Conservation (phyloP, 1,139 yeast genomes). For the Debaryomyces sp. region DNA sequence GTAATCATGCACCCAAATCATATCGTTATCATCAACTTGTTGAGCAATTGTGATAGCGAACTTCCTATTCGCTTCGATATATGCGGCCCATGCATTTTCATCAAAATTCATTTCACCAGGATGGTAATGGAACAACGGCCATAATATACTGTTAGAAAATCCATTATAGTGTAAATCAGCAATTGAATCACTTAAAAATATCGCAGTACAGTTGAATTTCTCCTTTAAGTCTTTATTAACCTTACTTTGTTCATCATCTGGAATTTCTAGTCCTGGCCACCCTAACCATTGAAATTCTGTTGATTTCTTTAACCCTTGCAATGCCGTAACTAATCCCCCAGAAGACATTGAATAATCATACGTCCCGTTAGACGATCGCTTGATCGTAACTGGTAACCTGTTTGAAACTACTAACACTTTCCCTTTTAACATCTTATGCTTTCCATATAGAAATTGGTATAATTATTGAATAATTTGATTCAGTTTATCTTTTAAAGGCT, state of each 20-base stretch:
- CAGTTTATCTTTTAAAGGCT: background rate
- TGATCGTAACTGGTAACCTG: slow-evolving; percentile 91
- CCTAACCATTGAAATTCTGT: slow-evolving; percentile 97
- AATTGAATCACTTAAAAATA: slow-evolving; percentile 80
- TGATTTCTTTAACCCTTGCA: slow-evolving; percentile 85
- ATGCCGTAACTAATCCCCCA: slow-evolving; percentile 95
- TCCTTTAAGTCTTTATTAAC: slow-evolving; percentile 73
- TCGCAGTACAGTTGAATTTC: slow-evolving; percentile 88
- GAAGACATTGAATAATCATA: slow-evolving; percentile 86
- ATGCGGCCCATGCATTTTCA: slow-evolving; percentile 97
- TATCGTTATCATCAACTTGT: slow-evolving; percentile 78
- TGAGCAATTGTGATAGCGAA: slow-evolving; percentile 78
- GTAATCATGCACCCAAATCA: slow-evolving; percentile 98
- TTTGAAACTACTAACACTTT: slow-evolving; percentile 95
- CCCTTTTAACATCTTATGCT: slow-evolving; percentile 39
- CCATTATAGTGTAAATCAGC: slow-evolving; percentile 98
- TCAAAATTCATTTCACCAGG: slow-evolving; percentile 99
- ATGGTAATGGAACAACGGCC: slow-evolving; percentile 99
- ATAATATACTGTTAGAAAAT: slow-evolving; percentile 83
- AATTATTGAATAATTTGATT: background rate
- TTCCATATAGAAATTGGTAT: background rate
- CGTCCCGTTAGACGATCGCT: slow-evolving; percentile 59
- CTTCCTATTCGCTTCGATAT: slow-evolving; percentile 85
- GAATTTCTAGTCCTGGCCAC: slow-evolving; percentile 93
- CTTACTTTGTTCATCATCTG: slow-evolving; percentile 67